Evolutionary conservation across 1,284 basidiomycete genomes (phyloP).

Genomic region (Irpex rosettiformis): DNA sequence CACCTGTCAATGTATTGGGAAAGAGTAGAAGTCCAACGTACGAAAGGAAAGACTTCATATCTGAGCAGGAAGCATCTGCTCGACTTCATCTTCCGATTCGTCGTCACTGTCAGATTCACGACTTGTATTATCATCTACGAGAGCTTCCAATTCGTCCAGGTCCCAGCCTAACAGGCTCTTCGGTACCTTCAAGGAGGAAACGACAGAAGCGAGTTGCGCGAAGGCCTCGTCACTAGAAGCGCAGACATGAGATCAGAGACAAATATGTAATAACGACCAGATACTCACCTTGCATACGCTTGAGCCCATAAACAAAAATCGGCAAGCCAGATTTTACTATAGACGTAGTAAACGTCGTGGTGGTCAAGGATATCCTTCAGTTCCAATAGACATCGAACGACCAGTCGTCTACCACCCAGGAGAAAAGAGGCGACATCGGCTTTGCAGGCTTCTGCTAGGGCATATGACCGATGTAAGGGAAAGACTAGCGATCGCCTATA

Average conservation of each 20-base stretch:
- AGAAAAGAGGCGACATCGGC: slow-evolving; percentile 60
- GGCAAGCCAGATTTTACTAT: slow-evolving; percentile 79
- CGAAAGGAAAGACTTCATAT: slow-evolving; percentile 9
- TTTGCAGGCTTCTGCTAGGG: slow-evolving; percentile 62
- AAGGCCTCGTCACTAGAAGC: slow-evolving; percentile 53
- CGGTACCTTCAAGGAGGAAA: slow-evolving; percentile 39
- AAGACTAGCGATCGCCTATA: slow-evolving; percentile 73
- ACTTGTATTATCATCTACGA: slow-evolving; percentile 35
- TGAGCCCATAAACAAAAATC: slow-evolving; percentile 78
- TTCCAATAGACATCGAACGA: slow-evolving; percentile 62
- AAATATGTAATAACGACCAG: not conserved
- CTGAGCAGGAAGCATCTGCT: slow-evolving; percentile 31
- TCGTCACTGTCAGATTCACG: slow-evolving; percentile 30
- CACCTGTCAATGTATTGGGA: not conserved
- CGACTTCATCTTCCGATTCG: slow-evolving; percentile 32
- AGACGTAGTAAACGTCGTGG: slow-evolving; percentile 80
- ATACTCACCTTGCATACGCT: slow-evolving; percentile 51
- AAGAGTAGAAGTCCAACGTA: not conserved
- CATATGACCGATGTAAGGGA: slow-evolving; percentile 74
- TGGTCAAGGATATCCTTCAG: slow-evolving; percentile 69
- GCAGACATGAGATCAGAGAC: slow-evolving; percentile 5
- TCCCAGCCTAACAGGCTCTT: slow-evolving; percentile 66
- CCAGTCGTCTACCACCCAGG: slow-evolving; percentile 52
- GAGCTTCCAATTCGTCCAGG: slow-evolving; percentile 60
- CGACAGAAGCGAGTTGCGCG: slow-evolving; percentile 37